Conservation (phyloP, 192 early-diverging fungal species). For the Coemansia sp. region DNA sequence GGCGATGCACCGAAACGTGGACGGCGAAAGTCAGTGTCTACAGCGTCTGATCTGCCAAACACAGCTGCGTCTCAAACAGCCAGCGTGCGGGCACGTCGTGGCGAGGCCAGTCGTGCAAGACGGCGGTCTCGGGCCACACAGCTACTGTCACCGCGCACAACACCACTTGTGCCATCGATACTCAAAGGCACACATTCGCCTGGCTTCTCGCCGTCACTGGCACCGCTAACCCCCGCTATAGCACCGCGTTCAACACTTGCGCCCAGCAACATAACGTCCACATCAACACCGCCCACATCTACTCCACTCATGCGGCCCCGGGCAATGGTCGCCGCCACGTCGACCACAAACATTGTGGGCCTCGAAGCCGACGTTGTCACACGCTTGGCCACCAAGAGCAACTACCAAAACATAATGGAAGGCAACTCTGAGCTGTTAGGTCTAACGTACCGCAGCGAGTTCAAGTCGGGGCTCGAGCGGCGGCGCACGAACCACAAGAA, state of each 20-base stretch:
- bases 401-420: slow-evolving; percentile 88
- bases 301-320: slow-evolving; percentile 24
- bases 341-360: slow-evolving; percentile 42
- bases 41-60: background rate
- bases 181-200: slow-evolving; percentile 16
- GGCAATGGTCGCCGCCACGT: slow-evolving; percentile 28
- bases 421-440: slow-evolving; percentile 83
- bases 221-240: slow-evolving; percentile 19
- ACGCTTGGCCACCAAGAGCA: slow-evolving; percentile 63
- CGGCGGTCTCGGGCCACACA: slow-evolving; percentile 26
- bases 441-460: slow-evolving; percentile 70
- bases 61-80: background rate
- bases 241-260: slow-evolving; percentile 5
- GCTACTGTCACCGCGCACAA: slow-evolving; percentile 36
- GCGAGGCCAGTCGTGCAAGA: slow-evolving; percentile 6
- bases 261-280: background rate
- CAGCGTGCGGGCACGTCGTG: slow-evolving; percentile 10
- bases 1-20: background rate
- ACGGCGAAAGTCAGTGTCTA: slow-evolving; percentile 6
- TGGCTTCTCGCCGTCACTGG: slow-evolving; percentile 6
- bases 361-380: slow-evolving; percentile 55
- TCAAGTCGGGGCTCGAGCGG: slow-evolving; percentile 76
- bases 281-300: background rate
- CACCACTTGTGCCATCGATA: slow-evolving; percentile 44
- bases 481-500: slow-evolving; percentile 92